Conservation (phyloP, 768 basidiomycete species). For the Pisolithus sp. region DNA sequence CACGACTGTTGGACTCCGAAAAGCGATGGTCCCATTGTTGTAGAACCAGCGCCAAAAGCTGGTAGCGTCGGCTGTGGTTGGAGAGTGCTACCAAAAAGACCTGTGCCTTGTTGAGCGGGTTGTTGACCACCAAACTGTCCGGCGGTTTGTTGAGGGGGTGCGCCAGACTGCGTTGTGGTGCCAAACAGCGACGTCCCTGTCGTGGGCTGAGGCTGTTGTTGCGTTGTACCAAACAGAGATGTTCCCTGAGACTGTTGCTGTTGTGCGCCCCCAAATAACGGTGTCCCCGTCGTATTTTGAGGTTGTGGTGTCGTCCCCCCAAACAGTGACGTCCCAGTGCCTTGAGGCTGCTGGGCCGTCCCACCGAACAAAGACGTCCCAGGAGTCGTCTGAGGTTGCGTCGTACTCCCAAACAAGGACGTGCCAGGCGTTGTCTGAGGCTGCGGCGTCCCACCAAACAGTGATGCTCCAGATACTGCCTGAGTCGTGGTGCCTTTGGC, state of each 20-base stretch:
- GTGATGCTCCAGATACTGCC: slow-evolving; percentile 7
- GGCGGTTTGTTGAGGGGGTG: slow-evolving; percentile 8
- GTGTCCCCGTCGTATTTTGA: not conserved
- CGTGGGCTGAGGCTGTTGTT: slow-evolving; percentile 5
- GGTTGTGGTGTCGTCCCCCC: not conserved
- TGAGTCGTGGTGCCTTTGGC: no score
- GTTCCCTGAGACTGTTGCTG: slow-evolving; percentile 20
- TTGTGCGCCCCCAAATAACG: not conserved
- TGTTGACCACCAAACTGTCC: slow-evolving; percentile 22
- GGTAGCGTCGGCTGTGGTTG: slow-evolving; percentile 3
- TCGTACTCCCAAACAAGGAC: slow-evolving; percentile 17
- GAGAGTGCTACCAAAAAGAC: slow-evolving; percentile 23
- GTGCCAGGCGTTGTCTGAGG: slow-evolving; percentile 1
- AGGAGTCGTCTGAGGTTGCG: not conserved
- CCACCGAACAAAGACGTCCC: slow-evolving; percentile 1
- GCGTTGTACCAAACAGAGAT: slow-evolving; percentile 26
- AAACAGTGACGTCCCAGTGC: slow-evolving; percentile 3
- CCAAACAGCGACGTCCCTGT: slow-evolving; percentile 4
- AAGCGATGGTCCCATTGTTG: slow-evolving; percentile 7
- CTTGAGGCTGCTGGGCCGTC: slow-evolving; percentile 17
- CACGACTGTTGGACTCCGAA: slow-evolving; percentile 27
- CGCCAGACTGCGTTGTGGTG: slow-evolving; percentile 10
- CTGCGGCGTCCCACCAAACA: slow-evolving; percentile 26
- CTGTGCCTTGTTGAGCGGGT: slow-evolving; percentile 6
- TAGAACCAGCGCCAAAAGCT: slow-evolving; percentile 2